A percentile compares a stretch with the other conserved stretches of the same genome.
phyloP scores from a whole-genome alignment of 768 basidiomycete species.

The Strobilomyces confusus region DNA sequence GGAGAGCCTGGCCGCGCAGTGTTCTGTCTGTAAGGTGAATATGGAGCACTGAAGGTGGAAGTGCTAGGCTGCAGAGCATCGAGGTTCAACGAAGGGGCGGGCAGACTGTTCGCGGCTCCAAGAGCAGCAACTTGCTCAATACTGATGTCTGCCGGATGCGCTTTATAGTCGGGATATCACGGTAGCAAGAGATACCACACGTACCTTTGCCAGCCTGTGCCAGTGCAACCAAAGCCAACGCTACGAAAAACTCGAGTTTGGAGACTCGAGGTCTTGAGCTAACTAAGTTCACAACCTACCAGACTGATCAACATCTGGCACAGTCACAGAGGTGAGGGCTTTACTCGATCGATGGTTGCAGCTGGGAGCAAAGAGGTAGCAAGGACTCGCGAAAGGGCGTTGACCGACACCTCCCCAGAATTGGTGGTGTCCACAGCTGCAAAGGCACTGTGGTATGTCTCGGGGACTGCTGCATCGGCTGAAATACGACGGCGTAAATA shows the following conservation, averaged over 20 bases:
- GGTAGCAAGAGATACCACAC: constrained; percentile 9
- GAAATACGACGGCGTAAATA: constrained; percentile 13
- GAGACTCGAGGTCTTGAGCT: constrained; percentile 78
- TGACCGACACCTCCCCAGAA: constrained; percentile 78
- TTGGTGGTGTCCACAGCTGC: constrained; percentile 65
- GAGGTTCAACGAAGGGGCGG: constrained; percentile 68
- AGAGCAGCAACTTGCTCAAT: constrained; percentile 78
- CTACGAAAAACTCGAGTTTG: constrained; percentile 88
- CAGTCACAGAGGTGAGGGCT: not conserved
- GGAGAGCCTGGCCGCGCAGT: constrained; percentile 39
- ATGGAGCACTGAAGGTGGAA: constrained; percentile 45
- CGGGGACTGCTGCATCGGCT: constrained; percentile 81
- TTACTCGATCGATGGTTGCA: constrained; percentile 76
- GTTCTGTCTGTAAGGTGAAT: constrained; percentile 42
- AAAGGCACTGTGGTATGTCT: constrained; percentile 72
- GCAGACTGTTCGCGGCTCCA: constrained; percentile 74
- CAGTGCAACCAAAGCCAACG: constrained; percentile 80
- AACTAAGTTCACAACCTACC: constrained; percentile 85
- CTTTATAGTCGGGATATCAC: not conserved
- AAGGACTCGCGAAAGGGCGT: constrained; percentile 75
- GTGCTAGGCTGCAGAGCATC: constrained; percentile 49
- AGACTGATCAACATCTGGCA: constrained; percentile 4
- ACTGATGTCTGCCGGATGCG: constrained; percentile 54
- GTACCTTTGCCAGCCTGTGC: constrained; percentile 79
- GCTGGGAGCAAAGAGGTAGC: constrained; percentile 77